These are phyloP conservation scores for Apiospora rasikravindrae DNA, from an alignment of 2,329 filamentous ascomycete species.

Conservation along the genomic window DNA sequence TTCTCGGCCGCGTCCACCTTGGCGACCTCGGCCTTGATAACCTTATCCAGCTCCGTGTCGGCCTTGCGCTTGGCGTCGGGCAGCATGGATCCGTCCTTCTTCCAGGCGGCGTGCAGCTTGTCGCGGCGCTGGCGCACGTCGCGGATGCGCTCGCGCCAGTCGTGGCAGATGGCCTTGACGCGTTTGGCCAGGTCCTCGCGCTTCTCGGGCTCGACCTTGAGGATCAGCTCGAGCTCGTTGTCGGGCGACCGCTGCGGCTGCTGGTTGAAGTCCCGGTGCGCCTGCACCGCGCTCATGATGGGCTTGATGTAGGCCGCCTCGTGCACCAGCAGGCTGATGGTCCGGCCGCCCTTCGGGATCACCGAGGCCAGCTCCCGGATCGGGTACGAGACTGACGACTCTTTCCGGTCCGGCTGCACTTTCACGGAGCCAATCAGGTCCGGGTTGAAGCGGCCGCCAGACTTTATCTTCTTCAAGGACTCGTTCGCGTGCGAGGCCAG, in stretches of 20 bases:
- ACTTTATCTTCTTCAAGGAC: slow-evolving; percentile 47
- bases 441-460: slow-evolving; percentile 58
- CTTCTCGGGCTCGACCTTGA: slow-evolving; percentile 58
- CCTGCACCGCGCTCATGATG: slow-evolving; percentile 61
- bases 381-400: slow-evolving; percentile 44
- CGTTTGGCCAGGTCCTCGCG: slow-evolving; percentile 52
- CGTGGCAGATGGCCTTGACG: slow-evolving; percentile 52
- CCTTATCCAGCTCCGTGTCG: slow-evolving; percentile 52
- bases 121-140: slow-evolving; percentile 53
- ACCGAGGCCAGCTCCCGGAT: slow-evolving; percentile 62
- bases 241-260: slow-evolving; percentile 63
- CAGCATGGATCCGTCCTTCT: slow-evolving; percentile 47
- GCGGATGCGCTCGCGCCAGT: slow-evolving; percentile 57
- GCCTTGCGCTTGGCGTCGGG: slow-evolving; percentile 48
- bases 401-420: slow-evolving; percentile 43
- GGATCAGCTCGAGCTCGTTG: slow-evolving; percentile 63
- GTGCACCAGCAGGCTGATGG: slow-evolving; percentile 44
- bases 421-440: slow-evolving; percentile 52
- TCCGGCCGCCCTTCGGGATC: slow-evolving; percentile 51
- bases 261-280: slow-evolving; percentile 61
- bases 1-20: slow-evolving; percentile 57
- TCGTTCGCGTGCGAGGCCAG: slow-evolving; percentile 49
- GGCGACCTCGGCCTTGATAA: slow-evolving; percentile 53
- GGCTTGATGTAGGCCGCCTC: slow-evolving; percentile 54
- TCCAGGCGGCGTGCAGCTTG: slow-evolving; percentile 56